Percentiles rank a stretch among this genome's conserved stretches.
Conservation (phyloP, 73 alveolate genomes). For the Paramecium tetraurelia region DNA sequence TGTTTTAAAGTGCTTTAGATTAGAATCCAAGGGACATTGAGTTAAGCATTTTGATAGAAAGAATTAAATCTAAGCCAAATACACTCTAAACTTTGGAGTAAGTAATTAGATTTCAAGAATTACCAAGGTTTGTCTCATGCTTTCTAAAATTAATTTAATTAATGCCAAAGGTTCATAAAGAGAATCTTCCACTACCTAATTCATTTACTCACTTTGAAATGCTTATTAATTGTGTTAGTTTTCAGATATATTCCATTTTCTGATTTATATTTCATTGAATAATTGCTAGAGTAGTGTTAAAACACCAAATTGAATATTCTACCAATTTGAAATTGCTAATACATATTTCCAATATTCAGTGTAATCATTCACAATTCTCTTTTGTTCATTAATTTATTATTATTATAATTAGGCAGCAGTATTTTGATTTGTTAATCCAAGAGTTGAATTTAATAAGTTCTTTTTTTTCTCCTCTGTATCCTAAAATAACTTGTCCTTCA, state of each 20-base stretch:
- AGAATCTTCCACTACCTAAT: background rate
- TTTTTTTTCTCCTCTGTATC: background rate
- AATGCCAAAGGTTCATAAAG: background rate
- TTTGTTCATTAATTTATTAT: background rate
- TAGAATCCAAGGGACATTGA: background rate
- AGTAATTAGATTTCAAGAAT: background rate
- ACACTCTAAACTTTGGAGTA: background rate
- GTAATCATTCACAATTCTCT: background rate
- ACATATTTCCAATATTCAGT: conserved; percentile 8
- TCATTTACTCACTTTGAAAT: background rate
- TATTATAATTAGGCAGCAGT: background rate
- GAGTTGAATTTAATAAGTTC: background rate
- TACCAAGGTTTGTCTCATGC: background rate
- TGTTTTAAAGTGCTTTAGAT: background rate
- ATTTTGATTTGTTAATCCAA: background rate
- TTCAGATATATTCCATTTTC: background rate
- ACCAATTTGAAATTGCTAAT: background rate
- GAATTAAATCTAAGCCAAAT: background rate
- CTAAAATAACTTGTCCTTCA: background rate
- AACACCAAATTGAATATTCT: background rate
- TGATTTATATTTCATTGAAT: background rate
- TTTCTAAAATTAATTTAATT: background rate
- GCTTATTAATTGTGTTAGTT: background rate
- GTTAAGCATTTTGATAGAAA: background rate
- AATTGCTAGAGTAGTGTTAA: background rate